These are phyloP conservation scores for Bipolaris oryzae DNA, from an alignment of 2,329 filamentous ascomycete species.

Conservation along the genomic window DNA sequence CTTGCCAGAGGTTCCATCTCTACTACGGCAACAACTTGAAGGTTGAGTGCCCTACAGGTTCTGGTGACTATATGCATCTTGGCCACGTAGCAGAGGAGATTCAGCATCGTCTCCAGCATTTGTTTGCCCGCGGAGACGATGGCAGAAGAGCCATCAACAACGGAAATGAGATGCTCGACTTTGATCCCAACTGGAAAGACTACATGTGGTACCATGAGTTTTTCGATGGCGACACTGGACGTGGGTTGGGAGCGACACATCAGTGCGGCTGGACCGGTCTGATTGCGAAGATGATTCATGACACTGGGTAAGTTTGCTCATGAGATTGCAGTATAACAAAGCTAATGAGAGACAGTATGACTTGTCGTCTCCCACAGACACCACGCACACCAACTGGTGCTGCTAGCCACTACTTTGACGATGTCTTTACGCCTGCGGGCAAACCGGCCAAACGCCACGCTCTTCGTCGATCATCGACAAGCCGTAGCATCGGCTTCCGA, in stretches of 20 bases:
- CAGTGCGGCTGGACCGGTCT: slow-evolving; percentile 97
- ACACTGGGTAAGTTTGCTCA: slow-evolving; percentile 76
- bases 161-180: slow-evolving; percentile 84
- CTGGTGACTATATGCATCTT: slow-evolving; percentile 92
- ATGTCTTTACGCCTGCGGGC: slow-evolving; percentile 70
- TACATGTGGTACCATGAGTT: slow-evolving; percentile 97
- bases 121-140: slow-evolving; percentile 83
- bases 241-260: slow-evolving; percentile 88
- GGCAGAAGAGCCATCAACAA: slow-evolving; percentile 88
- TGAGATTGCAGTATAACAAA: background rate
- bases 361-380: slow-evolving; percentile 69
- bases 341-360: slow-evolving; percentile 53
- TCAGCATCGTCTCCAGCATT: slow-evolving; percentile 90
- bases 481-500: slow-evolving; percentile 80
- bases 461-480: slow-evolving; percentile 79
- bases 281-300: slow-evolving; percentile 96
- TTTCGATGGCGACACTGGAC: slow-evolving; percentile 90
- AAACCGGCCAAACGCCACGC: slow-evolving; percentile 55
- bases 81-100: slow-evolving; percentile 94
- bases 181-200: slow-evolving; percentile 91
- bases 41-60: slow-evolving; percentile 92
- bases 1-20: slow-evolving; percentile 92
- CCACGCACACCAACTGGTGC: slow-evolving; percentile 83
- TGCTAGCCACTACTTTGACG: slow-evolving; percentile 94
- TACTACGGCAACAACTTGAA: slow-evolving; percentile 90